Evolutionary conservation across 257 asterid species (phyloP), one percentile per base, ranked within the genome.

Genomic region (Solanum piurae): DNA sequence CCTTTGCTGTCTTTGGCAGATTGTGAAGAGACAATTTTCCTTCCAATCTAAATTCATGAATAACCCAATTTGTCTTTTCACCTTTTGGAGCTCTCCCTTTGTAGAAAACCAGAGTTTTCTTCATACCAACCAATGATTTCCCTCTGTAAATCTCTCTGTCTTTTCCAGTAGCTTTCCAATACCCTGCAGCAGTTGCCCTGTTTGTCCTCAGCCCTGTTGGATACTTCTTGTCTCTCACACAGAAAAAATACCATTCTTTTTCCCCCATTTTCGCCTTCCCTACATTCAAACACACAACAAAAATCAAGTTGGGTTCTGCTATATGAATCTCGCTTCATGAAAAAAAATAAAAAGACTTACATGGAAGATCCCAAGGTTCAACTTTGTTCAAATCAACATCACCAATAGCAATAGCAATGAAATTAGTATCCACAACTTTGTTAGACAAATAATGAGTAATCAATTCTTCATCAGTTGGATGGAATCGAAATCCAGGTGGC

Each of bases 131-230:
- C 0, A 94, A 80, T 13, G 82, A 87, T 88, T 92, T 91, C 13
- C 92, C 98, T 5, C 91, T 64, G 88, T 86, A 92, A 49, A 94
- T 94, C 38, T 94, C 96, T 83, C 86, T 92, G 31, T 95, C 98
- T 91, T 95, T 95, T 11, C 98, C 98, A 4, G 98, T 95, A 4
- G 98, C 98, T 86, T 95, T 95, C 98, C 98, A 95, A 42, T 95
- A 94, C 4, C 98, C 98, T 3, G 93, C 88, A 6, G 94, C 89
- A 0, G 98, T 94, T 11, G 98, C 98, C 83, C 98, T 89, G 91
- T 95, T 95, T 31, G 98, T 92, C 85, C 97, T 92, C 60, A 88
- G 62, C 64, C 98, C 97, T 0, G 95, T 92, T 37, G 98, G 98
- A 83, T 95, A 95, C 86, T 95, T 95, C 88, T 91, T 94, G 90